Evolutionary conservation across 768 basidiomycete species (phyloP).

Genomic region (Lentinula edodes): DNA sequence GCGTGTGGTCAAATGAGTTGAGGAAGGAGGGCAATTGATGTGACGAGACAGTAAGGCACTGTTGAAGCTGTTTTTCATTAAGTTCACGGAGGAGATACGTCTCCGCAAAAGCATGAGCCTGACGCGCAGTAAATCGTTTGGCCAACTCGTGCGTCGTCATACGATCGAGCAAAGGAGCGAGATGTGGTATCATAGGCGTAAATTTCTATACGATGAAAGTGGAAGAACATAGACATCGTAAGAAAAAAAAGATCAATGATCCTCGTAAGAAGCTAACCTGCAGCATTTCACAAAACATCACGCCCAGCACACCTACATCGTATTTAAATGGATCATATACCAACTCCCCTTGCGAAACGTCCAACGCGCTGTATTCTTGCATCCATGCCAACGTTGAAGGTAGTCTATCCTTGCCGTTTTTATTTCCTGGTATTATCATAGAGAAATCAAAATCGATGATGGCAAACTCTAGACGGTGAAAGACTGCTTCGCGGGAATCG

Average conservation of each 20-base stretch:
- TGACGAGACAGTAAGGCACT: background rate
- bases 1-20: background rate
- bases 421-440: background rate
- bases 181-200: constrained; percentile 5
- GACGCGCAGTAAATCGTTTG: constrained; percentile 9
- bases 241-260: background rate
- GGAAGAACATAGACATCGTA: background rate
- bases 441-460: constrained; percentile 8
- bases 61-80: background rate
- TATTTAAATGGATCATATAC: constrained; percentile 13
- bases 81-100: background rate
- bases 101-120: constrained; percentile 10
- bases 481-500: background rate
- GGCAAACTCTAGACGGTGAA: background rate
- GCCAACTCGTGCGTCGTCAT: constrained; percentile 12
- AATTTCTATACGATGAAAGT: background rate
- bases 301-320: constrained; percentile 11
- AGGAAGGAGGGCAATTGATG: background rate
- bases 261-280: background rate
- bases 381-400: constrained; percentile 3
- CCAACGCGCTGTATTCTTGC: constrained; percentile 8
- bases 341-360: constrained; percentile 12
- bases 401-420: background rate
- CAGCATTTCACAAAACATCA: constrained; percentile 8
- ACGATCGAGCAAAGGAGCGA: constrained; percentile 13